These are phyloP conservation scores for Populus tremula DNA, from an alignment of 345 rosid species.

Conservation along the genomic window DNA sequence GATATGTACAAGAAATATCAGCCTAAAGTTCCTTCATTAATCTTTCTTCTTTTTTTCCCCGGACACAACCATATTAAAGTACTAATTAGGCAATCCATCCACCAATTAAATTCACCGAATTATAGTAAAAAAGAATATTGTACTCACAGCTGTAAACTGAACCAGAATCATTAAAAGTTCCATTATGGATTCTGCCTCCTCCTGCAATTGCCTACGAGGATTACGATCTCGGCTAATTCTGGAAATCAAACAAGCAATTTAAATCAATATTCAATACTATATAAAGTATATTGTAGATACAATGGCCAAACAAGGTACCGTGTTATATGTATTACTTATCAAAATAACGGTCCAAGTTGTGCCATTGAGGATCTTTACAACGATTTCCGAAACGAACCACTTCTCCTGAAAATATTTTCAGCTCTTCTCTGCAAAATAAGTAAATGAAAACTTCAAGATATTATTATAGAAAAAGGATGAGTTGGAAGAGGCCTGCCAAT, in stretches of 20 bases:
- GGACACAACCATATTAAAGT: background rate
- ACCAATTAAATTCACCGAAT: background rate
- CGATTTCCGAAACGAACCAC: conserved; percentile 98
- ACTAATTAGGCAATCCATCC: background rate
- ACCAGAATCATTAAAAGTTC: conserved; percentile 69
- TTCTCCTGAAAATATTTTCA: conserved; percentile 81
- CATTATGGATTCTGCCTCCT: conserved; percentile 66
- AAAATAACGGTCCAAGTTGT: conserved; percentile 88
- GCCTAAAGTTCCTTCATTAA: background rate
- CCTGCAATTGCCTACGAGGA: conserved; percentile 63
- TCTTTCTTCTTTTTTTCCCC: background rate
- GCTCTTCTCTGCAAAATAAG: conserved; percentile 64
- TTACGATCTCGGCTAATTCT: conserved; percentile 39
- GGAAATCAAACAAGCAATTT: conserved; percentile 45
- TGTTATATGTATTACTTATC: conserved; percentile 60
- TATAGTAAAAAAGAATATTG: background rate
- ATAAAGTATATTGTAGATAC: background rate
- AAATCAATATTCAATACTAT: background rate
- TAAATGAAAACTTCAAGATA: background rate
- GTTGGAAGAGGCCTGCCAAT: background rate
- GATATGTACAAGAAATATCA: background rate
- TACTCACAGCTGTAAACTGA: conserved; percentile 85
- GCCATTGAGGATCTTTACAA: conserved; percentile 98
- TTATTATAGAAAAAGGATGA: background rate
- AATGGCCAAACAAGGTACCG: conserved; percentile 8